These are phyloP conservation scores for Plasmodium knowlesi DNA, from an alignment of 169 alveolate species.

Conservation along the genomic window DNA sequence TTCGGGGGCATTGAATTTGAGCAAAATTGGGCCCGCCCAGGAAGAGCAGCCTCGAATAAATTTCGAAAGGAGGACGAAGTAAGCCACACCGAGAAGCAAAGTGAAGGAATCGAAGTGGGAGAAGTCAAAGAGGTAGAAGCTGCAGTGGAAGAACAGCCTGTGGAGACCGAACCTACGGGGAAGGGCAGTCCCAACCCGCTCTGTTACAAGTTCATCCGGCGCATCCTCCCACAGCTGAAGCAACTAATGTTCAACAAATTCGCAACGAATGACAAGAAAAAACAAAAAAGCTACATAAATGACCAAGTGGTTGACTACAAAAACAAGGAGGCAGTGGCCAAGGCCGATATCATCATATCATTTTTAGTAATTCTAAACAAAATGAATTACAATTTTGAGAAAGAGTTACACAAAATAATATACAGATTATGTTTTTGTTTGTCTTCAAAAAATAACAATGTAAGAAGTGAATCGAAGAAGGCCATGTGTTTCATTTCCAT, in stretches of 20 bases:
- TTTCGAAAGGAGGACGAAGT: background rate
- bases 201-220: constrained; percentile 20
- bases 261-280: constrained; percentile 1
- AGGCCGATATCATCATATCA: constrained; percentile 51
- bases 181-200: background rate
- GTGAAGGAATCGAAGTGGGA: background rate
- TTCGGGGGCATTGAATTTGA: background rate
- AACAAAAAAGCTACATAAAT: constrained; percentile 65
- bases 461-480: constrained; percentile 71
- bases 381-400: constrained; percentile 70
- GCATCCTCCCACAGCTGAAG: constrained; percentile 40
- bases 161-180: background rate
- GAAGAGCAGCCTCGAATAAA: background rate
- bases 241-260: constrained; percentile 35
- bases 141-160: background rate
- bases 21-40: background rate
- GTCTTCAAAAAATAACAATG: constrained; percentile 46
- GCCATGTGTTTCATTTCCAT: constrained; percentile 59
- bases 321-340: constrained; percentile 48
- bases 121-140: background rate
- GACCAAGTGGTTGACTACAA: constrained; percentile 48
- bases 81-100: background rate
- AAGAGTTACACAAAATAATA: constrained; percentile 63
- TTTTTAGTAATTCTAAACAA: constrained; percentile 66
- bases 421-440: constrained; percentile 59